Evolutionary conservation across 2,329 filamentous ascomycete genomes (phyloP).

Genomic region (Claviceps pazoutovae): DNA sequence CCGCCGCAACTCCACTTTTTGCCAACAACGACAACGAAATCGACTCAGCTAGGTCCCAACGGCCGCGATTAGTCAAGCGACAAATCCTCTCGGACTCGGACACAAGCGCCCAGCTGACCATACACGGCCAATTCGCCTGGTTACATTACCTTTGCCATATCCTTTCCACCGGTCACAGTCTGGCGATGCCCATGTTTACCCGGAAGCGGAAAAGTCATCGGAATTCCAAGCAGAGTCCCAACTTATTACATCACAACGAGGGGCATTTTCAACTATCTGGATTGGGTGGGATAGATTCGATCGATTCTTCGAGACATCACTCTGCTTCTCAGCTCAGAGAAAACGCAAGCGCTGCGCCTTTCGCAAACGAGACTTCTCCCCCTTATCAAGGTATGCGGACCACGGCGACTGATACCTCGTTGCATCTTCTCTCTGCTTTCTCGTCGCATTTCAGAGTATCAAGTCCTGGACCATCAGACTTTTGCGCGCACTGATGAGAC

Average conservation of each 20-base stretch:
- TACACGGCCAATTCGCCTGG: neutral
- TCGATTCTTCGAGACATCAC: constrained; percentile 1
- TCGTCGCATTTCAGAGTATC: neutral
- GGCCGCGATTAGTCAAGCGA: neutral
- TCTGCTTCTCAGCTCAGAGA: neutral
- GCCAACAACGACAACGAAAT: neutral
- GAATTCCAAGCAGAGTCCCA: constrained; percentile 13
- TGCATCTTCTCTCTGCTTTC: neutral
- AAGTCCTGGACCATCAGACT: neutral
- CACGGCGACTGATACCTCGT: neutral
- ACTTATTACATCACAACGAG: constrained; percentile 4
- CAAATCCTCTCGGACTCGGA: neutral
- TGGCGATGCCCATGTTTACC: constrained; percentile 23
- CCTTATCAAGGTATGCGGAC: constrained; percentile 4
- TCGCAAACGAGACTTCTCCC: constrained; percentile 1
- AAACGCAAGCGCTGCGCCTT: constrained; percentile 1
- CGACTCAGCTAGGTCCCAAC: neutral
- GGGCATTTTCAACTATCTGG: constrained; percentile 3
- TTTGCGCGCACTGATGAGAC: neutral
- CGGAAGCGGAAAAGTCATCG: constrained; percentile 18
- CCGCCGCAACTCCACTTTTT: neutral
- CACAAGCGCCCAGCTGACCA: neutral
- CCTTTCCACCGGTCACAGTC: neutral
- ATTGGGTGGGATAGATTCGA: neutral
- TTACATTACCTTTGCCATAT: neutral